These are phyloP conservation scores for Paracamarosporium sp. DNA, from an alignment of 2,329 filamentous ascomycete species.

Conservation along the genomic window DNA sequence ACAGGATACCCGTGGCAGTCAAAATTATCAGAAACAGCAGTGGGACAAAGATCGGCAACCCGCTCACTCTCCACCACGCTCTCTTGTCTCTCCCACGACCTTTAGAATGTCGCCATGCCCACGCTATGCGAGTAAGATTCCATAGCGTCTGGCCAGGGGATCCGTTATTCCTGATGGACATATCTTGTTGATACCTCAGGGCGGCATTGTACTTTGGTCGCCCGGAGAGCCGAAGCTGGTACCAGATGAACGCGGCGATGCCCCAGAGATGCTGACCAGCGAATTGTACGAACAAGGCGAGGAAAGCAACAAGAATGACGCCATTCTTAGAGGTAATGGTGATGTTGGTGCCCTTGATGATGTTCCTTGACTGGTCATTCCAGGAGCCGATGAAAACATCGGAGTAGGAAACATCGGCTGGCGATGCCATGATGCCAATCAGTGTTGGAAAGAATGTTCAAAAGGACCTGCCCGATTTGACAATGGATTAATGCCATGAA, in stretches of 20 bases:
- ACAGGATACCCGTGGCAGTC: conserved; percentile 12
- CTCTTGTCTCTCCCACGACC: neutral
- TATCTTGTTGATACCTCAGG: conserved; percentile 13
- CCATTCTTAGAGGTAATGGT: conserved; percentile 29
- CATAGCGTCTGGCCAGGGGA: conserved; percentile 9
- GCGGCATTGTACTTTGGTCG: neutral
- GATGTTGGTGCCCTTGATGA: conserved; percentile 30
- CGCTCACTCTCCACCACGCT: conserved; percentile 3
- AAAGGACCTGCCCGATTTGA: neutral
- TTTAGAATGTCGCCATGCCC: conserved; percentile 11
- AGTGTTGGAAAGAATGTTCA: neutral
- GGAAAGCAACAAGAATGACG: conserved; percentile 30
- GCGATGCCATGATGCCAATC: conserved; percentile 4
- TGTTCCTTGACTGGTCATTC: conserved; percentile 31
- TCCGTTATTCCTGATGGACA: conserved; percentile 12
- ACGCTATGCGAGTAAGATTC: conserved; percentile 11
- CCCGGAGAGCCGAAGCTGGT: conserved; percentile 6
- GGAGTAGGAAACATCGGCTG: conserved; percentile 9
- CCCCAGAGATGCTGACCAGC: conserved; percentile 16
- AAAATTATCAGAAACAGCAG: conserved; percentile 7
- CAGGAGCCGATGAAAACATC: conserved; percentile 30
- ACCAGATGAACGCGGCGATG: conserved; percentile 14
- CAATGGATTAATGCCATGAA: neutral
- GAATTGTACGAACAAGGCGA: conserved; percentile 32
- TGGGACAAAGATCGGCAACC: conserved; percentile 4